Conservation (phyloP, 345 rosid species). For the Bruguiera parviflora region DNA sequence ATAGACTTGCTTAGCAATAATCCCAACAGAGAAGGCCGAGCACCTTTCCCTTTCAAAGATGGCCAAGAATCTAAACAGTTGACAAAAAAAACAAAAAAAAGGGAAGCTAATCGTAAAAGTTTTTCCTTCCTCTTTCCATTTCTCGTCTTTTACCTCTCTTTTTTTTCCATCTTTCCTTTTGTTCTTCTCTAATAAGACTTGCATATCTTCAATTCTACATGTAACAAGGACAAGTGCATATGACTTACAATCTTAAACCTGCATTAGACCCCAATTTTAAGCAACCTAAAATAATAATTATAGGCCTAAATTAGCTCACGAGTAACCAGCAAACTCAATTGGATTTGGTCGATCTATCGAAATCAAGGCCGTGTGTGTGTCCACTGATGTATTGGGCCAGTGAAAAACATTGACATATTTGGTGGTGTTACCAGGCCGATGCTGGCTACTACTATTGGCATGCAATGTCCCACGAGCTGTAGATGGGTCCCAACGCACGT, state of each 20-base stretch:
- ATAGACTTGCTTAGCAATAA: constrained; percentile 18
- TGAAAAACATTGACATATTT: constrained; percentile 9
- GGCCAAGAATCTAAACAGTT: constrained; percentile 15
- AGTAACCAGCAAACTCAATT: background rate
- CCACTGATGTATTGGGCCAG: background rate
- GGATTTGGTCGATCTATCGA: background rate
- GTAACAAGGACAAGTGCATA: background rate
- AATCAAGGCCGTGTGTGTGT: background rate
- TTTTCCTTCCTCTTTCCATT: background rate
- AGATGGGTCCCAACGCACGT: constrained; percentile 31
- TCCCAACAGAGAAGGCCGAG: constrained; percentile 18
- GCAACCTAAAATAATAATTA: no score
- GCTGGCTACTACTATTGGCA: background rate
- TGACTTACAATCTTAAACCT: background rate
- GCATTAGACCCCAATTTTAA: background rate
- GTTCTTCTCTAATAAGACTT: background rate
- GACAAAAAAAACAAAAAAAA: constrained; percentile 4
- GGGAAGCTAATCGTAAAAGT: constrained; percentile 21
- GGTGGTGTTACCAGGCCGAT: background rate
- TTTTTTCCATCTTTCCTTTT: background rate
- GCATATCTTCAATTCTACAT: background rate
- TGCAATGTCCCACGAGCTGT: constrained; percentile 14
- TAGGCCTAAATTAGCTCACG: background rate
- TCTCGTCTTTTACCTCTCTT: background rate
- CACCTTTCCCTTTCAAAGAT: constrained; percentile 20